Evolutionary conservation across 2,329 filamentous ascomycete genomes (phyloP).

Genomic region (Fusarium brachygibbosum): DNA sequence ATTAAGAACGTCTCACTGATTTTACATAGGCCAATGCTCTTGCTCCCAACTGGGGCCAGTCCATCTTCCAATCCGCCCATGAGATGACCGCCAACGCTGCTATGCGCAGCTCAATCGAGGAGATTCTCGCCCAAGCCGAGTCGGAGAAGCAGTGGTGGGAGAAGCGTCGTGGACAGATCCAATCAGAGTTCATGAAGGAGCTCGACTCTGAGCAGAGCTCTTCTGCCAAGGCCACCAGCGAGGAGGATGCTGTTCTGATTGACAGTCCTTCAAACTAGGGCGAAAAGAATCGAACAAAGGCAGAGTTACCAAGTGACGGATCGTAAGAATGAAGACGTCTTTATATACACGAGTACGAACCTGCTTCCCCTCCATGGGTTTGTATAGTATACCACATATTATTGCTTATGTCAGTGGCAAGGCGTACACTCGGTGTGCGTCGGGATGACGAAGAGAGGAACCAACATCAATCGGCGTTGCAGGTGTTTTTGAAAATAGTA

Average conservation of each 20-base stretch:
- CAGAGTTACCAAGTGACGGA: background rate
- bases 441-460: slow-evolving; percentile 8
- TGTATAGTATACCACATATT: slow-evolving; percentile 27
- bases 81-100: slow-evolving; percentile 90
- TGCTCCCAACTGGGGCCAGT: slow-evolving; percentile 88
- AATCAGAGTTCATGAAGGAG: slow-evolving; percentile 86
- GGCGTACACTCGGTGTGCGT: slow-evolving; percentile 7
- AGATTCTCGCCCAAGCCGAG: slow-evolving; percentile 77
- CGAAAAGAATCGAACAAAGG: slow-evolving; percentile 59
- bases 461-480: slow-evolving; percentile 34
- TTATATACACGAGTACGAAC: slow-evolving; percentile 12
- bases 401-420: slow-evolving; percentile 6
- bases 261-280: slow-evolving; percentile 72
- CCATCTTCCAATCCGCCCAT: slow-evolving; percentile 97
- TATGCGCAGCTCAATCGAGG: slow-evolving; percentile 79
- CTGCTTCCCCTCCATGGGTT: slow-evolving; percentile 4
- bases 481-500: slow-evolving; percentile 37
- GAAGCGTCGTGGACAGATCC: slow-evolving; percentile 79
- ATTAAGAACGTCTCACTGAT: slow-evolving; percentile 9
- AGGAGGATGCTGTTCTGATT: slow-evolving; percentile 76
- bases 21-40: slow-evolving; percentile 85
- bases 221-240: slow-evolving; percentile 55
- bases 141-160: slow-evolving; percentile 94
- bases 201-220: slow-evolving; percentile 72
- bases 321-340: background rate